Conservation (phyloP, 768 basidiomycete species). For the Termitomyces sp. region DNA sequence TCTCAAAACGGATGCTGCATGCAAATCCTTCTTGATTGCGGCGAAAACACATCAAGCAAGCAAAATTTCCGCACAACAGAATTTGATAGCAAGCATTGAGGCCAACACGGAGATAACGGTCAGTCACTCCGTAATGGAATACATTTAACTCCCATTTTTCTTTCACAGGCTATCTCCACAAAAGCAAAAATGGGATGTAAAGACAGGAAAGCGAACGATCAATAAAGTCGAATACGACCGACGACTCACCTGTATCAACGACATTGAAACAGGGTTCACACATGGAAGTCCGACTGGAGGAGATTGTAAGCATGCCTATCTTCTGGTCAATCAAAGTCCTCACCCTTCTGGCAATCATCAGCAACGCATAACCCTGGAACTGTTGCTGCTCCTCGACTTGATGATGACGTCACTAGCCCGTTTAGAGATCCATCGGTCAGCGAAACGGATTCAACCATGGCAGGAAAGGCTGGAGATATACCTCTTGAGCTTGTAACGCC, state of each 20-base stretch:
- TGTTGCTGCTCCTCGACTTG: background rate
- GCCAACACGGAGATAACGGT: background rate
- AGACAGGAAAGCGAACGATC: background rate
- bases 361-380: background rate
- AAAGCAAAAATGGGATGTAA: background rate
- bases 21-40: background rate
- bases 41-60: background rate
- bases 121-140: background rate
- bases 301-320: background rate
- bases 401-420: background rate
- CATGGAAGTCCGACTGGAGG: background rate
- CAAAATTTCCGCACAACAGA: background rate
- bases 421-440: background rate
- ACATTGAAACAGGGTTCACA: background rate
- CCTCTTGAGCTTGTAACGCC: background rate
- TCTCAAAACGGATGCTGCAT: background rate
- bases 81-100: background rate
- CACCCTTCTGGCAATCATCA: background rate
- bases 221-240: background rate
- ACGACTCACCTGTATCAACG: background rate
- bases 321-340: background rate
- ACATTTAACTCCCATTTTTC: background rate
- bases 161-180: background rate
- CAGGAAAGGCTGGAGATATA: background rate
- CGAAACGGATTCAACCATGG: background rate